Evolutionary conservation across 2,329 filamentous ascomycete species (phyloP), one percentile per base, ranked within the genome.

Genomic region (Gnomoniopsis sp.): DNA sequence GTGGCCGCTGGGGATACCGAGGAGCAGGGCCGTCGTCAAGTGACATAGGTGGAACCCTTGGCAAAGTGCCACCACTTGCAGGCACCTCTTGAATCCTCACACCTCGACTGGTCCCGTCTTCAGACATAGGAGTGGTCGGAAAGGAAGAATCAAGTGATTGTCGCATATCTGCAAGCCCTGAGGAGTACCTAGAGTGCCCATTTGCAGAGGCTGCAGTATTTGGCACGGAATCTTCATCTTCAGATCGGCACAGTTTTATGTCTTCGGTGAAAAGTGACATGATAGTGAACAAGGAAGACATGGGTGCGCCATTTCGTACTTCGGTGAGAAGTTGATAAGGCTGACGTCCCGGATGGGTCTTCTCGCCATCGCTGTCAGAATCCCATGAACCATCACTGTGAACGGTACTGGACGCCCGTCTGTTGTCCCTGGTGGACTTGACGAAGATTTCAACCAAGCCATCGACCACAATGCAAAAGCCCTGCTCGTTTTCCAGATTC

Each of bases 271-370:
- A 99, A 0, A 99, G 79, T 2, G 93, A 96, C 74, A 99, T 86
- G 65, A 99, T 96, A 1, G 95, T 98, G 73, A 99, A 99, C 2
- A 99, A 76, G 0, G 95, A 99, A 6, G 95, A 99, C 93, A 99
- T 97, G 1, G 96, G 93, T 1, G 95, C 93, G 15, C 95, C 95
- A 67, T 99, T 99, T 68, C 95, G 96, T 55, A 99, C 93, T 73
- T 99, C 96, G 0, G 95, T 99, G 55, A 99, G 79, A 43, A 99
- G 82, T 71, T 98, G 95, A 68, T 99, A 99, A 34, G 89, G 90
- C 70, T 96, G 92, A 58, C 90, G 87, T 8, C 82, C 83, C 38
- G 84, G 84, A 6, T 82, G 74, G 34, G 80, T 74, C 44, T 78
- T 75, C 46, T 81, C 77, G 30, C 88, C 88, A n/a, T 91, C 88